These are phyloP conservation scores for Scalesia atractyloides DNA, from an alignment of 129 eudicot species.

Conservation along the genomic window DNA sequence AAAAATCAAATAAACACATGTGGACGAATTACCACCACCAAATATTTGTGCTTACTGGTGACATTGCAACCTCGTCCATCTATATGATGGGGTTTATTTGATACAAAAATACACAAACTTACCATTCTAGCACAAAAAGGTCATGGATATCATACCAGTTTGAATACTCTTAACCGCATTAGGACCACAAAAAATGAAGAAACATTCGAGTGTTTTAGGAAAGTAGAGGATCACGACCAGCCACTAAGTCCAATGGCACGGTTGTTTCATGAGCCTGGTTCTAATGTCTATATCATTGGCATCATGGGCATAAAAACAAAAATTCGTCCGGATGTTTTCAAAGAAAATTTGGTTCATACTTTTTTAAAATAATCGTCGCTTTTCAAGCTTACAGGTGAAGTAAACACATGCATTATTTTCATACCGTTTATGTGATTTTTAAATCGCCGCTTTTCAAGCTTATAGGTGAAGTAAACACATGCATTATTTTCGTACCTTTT, in stretches of 20 bases:
- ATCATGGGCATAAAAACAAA: slow-evolving; percentile 26
- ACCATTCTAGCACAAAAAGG: neutral
- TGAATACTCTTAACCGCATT: slow-evolving; percentile 1
- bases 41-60: neutral
- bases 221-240: slow-evolving; percentile 4
- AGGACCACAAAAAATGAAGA: neutral
- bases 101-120: slow-evolving; percentile 1
- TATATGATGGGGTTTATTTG: slow-evolving; percentile 3
- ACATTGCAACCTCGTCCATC: neutral
- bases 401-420: no score
- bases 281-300: slow-evolving; percentile 30
- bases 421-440: no score
- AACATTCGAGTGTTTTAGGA: neutral
- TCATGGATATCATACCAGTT: slow-evolving; percentile 9
- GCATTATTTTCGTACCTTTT: no score
- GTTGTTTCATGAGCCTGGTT: slow-evolving; percentile 41
- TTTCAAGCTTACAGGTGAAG: slow-evolving; percentile 45
- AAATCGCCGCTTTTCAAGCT: slow-evolving; percentile 37
- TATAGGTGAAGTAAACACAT: slow-evolving; percentile 31
- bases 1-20: neutral
- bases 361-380: slow-evolving; percentile 29
- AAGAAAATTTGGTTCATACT: slow-evolving; percentile 28
- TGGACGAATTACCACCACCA: neutral
- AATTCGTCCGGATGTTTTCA: slow-evolving; percentile 30
- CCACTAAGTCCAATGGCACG: slow-evolving; percentile 35